phyloP scores from a whole-genome alignment of 805 yeast species.

The Zygoascus bituminiphila region DNA sequence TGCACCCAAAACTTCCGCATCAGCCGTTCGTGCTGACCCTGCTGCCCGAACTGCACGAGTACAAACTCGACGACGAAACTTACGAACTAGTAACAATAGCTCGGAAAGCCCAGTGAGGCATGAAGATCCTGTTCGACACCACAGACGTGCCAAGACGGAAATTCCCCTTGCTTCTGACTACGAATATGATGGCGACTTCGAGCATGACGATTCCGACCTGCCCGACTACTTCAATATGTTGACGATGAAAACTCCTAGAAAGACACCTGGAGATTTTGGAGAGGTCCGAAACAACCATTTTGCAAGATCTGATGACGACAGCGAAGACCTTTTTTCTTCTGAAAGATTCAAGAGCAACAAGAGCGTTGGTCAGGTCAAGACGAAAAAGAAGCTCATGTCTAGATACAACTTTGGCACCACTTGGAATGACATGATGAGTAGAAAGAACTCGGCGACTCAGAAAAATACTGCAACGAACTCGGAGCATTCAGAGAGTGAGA shows the following conservation, averaged over 20 bases:
- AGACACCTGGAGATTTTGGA: not conserved
- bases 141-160: slow-evolving; percentile 11
- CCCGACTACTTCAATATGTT: not conserved
- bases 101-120: not conserved
- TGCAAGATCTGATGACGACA: not conserved
- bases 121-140: slow-evolving; percentile 1
- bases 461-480: not conserved
- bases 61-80: slow-evolving; percentile 1
- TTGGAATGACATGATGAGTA: slow-evolving; percentile 5
- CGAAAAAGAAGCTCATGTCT: slow-evolving; percentile 16
- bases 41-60: not conserved
- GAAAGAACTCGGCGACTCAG: not conserved
- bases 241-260: not conserved
- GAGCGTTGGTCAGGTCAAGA: slow-evolving; percentile 4
- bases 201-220: slow-evolving; percentile 5
- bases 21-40: not conserved
- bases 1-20: not conserved
- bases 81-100: not conserved
- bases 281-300: slow-evolving; percentile 1
- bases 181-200: slow-evolving; percentile 10
- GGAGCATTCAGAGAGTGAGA: slow-evolving; percentile 3
- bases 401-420: slow-evolving; percentile 18
- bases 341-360: not conserved
- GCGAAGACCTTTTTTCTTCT: not conserved
- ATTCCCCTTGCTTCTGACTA: slow-evolving; percentile 4